These are phyloP conservation scores for Salvia hispanica DNA, from an alignment of 257 asterid species.

Conservation along the genomic window DNA sequence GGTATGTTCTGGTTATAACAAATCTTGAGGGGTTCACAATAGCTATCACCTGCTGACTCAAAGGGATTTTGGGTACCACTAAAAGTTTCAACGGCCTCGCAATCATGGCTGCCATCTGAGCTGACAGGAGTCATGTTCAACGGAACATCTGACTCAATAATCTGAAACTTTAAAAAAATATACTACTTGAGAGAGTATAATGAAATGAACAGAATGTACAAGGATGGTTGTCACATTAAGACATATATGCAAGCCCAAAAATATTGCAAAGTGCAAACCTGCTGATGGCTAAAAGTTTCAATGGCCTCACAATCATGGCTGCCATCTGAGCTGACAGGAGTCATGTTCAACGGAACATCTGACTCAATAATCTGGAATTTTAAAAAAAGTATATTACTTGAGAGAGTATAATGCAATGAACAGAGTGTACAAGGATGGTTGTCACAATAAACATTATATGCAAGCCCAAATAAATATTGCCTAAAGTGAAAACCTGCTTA, in stretches of 20 bases:
- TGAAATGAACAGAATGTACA: constrained; percentile 2
- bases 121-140: constrained; percentile 35
- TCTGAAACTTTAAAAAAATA: constrained; percentile 41
- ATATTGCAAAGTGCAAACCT: constrained; percentile 45
- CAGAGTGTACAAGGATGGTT: not conserved
- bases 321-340: constrained; percentile 43
- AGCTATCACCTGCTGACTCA: constrained; percentile 33
- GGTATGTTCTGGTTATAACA: constrained; percentile 35
- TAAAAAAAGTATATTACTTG: constrained; percentile 10
- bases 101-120: constrained; percentile 39
- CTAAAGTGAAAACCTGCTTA: constrained; percentile 52
- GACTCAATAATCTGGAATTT: constrained; percentile 56
- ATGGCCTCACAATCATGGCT: constrained; percentile 39
- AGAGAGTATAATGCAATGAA: constrained; percentile 13
- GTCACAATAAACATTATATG: not conserved
- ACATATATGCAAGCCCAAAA: not conserved
- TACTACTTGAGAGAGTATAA: constrained; percentile 8
- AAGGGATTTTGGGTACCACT: constrained; percentile 33
- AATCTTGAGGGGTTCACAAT: constrained; percentile 36
- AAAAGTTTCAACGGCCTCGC: constrained; percentile 39
- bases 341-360: constrained; percentile 35
- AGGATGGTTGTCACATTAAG: not conserved
- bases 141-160: constrained; percentile 49
- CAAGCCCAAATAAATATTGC: not conserved
- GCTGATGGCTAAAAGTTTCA: constrained; percentile 1